phyloP scores from a whole-genome alignment of 345 rosid species.

The Eucalyptus pumila region DNA sequence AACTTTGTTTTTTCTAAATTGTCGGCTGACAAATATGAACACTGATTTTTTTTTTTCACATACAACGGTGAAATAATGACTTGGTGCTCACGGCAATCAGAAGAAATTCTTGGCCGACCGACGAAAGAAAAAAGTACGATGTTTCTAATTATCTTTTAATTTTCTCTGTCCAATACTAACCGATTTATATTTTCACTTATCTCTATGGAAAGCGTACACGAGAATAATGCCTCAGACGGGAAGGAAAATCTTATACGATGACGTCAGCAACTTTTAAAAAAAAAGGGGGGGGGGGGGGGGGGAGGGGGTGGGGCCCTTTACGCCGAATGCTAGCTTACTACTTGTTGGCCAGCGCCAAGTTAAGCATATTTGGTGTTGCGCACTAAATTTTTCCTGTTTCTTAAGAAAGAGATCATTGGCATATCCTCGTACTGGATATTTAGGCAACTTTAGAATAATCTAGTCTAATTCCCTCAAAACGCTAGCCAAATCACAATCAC shows the following conservation, averaged over 20 bases:
- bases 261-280: background rate
- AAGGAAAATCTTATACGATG: background rate
- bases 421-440: background rate
- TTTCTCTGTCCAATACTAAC: background rate
- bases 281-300: background rate
- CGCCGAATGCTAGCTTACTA: background rate
- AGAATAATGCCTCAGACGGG: background rate
- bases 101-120: background rate
- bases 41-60: background rate
- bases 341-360: background rate
- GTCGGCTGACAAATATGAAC: background rate
- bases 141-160: background rate
- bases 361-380: background rate
- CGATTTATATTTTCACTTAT: background rate
- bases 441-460: background rate
- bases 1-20: background rate
- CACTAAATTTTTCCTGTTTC: background rate
- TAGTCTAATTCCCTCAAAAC: background rate
- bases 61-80: too few relatives aligned
- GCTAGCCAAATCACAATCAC: background rate
- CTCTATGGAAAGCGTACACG: too few relatives aligned
- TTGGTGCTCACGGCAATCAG: background rate
- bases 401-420: background rate
- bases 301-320: background rate
- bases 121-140: background rate